These are phyloP conservation scores for Cardamine resedifolia DNA, from an alignment of 345 rosid species.

Conservation along the genomic window DNA sequence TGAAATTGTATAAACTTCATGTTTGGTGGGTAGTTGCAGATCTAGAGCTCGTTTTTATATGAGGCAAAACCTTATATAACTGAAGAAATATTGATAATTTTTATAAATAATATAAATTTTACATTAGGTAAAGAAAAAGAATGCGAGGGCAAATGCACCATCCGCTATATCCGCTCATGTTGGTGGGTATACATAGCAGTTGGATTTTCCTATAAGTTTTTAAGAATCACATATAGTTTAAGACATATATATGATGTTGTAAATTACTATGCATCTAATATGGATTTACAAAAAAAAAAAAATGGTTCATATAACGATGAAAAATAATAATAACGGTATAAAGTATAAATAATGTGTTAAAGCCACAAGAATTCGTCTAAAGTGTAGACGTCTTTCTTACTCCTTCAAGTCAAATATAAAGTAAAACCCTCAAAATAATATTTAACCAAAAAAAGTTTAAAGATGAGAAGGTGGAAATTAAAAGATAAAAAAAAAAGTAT, in stretches of 20 bases:
- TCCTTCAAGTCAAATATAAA: constrained; percentile 28
- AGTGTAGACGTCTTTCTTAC: constrained; percentile 20
- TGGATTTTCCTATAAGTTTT: neutral
- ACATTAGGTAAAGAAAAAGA: too few species aligned
- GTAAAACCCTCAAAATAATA: constrained; percentile 23
- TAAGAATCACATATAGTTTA: neutral
- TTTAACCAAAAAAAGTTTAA: neutral
- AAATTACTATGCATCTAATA: neutral
- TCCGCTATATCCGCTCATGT: too few species aligned
- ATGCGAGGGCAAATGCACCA: too few species aligned
- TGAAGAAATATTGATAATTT: too few species aligned
- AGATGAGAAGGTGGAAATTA: constrained; percentile 25
- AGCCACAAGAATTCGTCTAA: constrained; percentile 9
- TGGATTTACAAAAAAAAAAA: neutral
- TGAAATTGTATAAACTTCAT: neutral
- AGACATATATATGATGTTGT: neutral
- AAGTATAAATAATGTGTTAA: constrained; percentile 12
- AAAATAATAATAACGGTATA: constrained; percentile 2
- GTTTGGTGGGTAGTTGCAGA: neutral
- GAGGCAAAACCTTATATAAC: too few species aligned
- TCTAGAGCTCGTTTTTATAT: too few species aligned
- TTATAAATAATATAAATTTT: too few species aligned
- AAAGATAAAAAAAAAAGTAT: neutral
- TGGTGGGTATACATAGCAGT: neutral
- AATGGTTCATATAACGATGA: constrained; percentile 7